phyloP scores from a whole-genome alignment of 1,284 basidiomycete species.

The Porodaedalea pini region DNA sequence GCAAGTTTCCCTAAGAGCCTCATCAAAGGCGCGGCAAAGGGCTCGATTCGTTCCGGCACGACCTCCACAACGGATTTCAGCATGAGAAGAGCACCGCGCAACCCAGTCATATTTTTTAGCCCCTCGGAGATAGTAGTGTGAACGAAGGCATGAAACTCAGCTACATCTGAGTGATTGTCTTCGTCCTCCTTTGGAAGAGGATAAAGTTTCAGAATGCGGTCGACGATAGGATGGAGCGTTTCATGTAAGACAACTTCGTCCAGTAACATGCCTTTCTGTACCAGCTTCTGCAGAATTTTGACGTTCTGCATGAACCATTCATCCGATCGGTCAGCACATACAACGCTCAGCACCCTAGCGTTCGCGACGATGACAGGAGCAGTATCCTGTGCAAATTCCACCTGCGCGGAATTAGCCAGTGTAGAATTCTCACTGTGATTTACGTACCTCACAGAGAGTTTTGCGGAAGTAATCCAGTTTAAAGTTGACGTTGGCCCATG shows the following conservation, averaged over 20 bases:
- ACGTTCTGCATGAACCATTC: slow-evolving; percentile 81
- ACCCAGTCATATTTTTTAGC: slow-evolving; percentile 65
- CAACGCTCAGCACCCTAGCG: slow-evolving; percentile 87
- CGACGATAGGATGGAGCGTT: slow-evolving; percentile 79
- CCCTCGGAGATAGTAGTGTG: slow-evolving; percentile 79
- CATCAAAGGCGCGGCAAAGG: slow-evolving; percentile 73
- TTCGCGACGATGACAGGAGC: slow-evolving; percentile 76
- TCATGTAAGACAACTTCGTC: slow-evolving; percentile 79
- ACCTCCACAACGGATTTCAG: slow-evolving; percentile 86
- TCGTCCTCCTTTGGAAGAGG: slow-evolving; percentile 82
- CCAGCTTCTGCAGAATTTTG: slow-evolving; percentile 78
- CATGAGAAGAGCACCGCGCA: slow-evolving; percentile 83
- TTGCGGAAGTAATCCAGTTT: slow-evolving; percentile 88
- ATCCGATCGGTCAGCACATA: slow-evolving; percentile 81
- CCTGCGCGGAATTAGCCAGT: slow-evolving; percentile 40
- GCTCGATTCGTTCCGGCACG: slow-evolving; percentile 82
- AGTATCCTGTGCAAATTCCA: slow-evolving; percentile 70
- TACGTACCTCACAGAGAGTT: slow-evolving; percentile 69
- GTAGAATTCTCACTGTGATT: slow-evolving; percentile 10
- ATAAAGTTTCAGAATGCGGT: slow-evolving; percentile 81
- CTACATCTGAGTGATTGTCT: slow-evolving; percentile 59
- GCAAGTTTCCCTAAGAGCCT: slow-evolving; percentile 84
- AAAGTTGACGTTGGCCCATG: slow-evolving; percentile 92
- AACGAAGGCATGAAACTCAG: slow-evolving; percentile 79
- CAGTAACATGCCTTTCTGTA: slow-evolving; percentile 83